A percentile compares a stretch with the other conserved stretches of the same genome.
These are phyloP conservation scores for Russula dissimulans DNA, from an alignment of 768 basidiomycete species.

Conservation along the genomic window DNA sequence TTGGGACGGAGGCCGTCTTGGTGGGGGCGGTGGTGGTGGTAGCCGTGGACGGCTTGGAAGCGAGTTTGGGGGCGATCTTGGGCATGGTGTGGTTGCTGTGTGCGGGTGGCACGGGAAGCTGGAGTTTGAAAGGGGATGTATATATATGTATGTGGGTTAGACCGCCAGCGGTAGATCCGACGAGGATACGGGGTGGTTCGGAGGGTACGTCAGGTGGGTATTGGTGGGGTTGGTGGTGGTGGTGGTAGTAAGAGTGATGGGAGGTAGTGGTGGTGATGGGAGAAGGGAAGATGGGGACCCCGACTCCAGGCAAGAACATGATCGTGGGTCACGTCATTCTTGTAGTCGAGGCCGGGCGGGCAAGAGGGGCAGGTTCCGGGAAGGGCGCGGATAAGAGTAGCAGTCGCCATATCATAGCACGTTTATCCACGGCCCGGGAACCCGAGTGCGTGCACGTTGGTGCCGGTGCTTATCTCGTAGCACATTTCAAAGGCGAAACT, in stretches of 20 bases:
- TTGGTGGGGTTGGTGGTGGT: not conserved
- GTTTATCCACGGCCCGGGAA: not conserved
- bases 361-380: not conserved
- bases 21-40: not conserved
- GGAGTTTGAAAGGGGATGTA: not conserved
- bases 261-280: not conserved
- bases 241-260: not conserved
- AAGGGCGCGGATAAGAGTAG: slow-evolving; percentile 5
- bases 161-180: slow-evolving; percentile 19
- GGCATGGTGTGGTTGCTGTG: not conserved
- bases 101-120: not conserved
- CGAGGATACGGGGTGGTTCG: not conserved
- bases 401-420: not conserved
- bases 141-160: not conserved
- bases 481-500: too few species aligned
- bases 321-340: not conserved
- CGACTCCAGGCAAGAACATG: not conserved
- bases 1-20: not conserved
- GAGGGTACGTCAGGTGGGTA: not conserved
- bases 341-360: not conserved
- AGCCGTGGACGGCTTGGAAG: slow-evolving; percentile 1
- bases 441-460: not conserved
- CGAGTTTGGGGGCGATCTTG: slow-evolving; percentile 6
- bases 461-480: too few species aligned
- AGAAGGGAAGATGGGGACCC: not conserved